Conservation (phyloP, 2,329 filamentous ascomycete genomes). For the Colletotrichum sp. region DNA sequence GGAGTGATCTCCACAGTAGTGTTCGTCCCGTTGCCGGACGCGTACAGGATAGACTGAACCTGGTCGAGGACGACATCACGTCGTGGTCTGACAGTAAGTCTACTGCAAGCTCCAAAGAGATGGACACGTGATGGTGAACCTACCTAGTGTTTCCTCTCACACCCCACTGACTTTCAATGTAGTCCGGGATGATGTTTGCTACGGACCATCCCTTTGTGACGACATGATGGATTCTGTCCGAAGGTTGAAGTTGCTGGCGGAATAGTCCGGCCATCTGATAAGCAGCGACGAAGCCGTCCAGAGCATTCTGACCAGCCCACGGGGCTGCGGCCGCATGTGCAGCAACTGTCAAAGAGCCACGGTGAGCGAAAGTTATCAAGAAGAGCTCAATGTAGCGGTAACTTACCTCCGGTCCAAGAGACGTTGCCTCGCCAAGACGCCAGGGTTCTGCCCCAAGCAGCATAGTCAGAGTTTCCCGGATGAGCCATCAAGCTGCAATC, state of each 20-base stretch:
- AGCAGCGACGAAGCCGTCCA: not conserved
- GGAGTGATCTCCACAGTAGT: conserved; percentile 2
- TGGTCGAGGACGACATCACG: conserved; percentile 4
- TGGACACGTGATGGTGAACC: not conserved
- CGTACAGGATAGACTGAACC: conserved; percentile 3
- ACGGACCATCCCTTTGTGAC: conserved; percentile 12
- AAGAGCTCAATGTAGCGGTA: accelerated
- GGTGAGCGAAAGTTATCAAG: accelerated
- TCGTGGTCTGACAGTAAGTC: not conserved
- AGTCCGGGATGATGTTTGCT: not conserved
- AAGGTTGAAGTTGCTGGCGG: conserved; percentile 25
- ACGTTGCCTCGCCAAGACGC: not conserved
- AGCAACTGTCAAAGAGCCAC: accelerated
- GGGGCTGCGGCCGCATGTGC: not conserved
- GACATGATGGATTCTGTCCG: conserved; percentile 26
- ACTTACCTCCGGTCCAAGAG: not conserved
- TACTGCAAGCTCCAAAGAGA: accelerated
- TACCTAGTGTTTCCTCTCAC: conserved; percentile 4
- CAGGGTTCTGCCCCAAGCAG: conserved; percentile 10
- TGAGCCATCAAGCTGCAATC: conserved; percentile 9
- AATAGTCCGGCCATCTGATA: conserved; percentile 13
- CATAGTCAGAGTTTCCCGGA: not conserved
- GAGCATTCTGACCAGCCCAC: not conserved
- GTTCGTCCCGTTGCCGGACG: conserved; percentile 10
- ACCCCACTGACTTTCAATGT: conserved; percentile 13